These are phyloP conservation scores for Pythium pyrilobum DNA, from an alignment of 352 stramenopile species.

Conservation along the genomic window DNA sequence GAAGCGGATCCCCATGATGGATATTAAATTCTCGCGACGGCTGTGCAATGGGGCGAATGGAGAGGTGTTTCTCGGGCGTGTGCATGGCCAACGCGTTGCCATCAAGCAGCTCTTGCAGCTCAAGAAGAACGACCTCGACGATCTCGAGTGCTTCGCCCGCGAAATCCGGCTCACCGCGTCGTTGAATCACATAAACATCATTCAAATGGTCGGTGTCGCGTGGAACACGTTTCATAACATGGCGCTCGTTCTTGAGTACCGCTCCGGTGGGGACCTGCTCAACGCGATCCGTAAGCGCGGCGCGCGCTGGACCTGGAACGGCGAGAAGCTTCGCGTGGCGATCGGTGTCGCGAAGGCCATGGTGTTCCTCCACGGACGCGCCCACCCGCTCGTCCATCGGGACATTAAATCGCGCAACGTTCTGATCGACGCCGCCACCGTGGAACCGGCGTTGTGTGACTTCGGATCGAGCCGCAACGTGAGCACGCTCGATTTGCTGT, in stretches of 20 bases:
- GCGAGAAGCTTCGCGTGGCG: slow-evolving; percentile 43
- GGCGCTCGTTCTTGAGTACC: slow-evolving; percentile 39
- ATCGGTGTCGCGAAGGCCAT: slow-evolving; percentile 35
- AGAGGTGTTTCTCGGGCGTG: slow-evolving; percentile 37
- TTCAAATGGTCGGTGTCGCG: slow-evolving; percentile 45
- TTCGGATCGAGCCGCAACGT: slow-evolving; percentile 32
- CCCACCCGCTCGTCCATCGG: slow-evolving; percentile 38
- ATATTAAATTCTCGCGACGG: slow-evolving; percentile 35
- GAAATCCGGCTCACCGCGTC: slow-evolving; percentile 53
- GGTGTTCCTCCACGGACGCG: slow-evolving; percentile 41
- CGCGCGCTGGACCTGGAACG: slow-evolving; percentile 31
- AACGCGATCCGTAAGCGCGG: slow-evolving; percentile 20
- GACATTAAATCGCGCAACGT: slow-evolving; percentile 55
- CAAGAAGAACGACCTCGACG: slow-evolving; percentile 34
- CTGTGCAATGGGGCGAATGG: slow-evolving; percentile 30
- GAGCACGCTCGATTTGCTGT: slow-evolving; percentile 16
- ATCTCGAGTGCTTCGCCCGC: slow-evolving; percentile 46
- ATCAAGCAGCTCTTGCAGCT: slow-evolving; percentile 39
- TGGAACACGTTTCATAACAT: slow-evolving; percentile 62
- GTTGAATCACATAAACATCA: slow-evolving; percentile 51
- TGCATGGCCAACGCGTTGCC: slow-evolving; percentile 30
- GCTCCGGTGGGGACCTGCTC: slow-evolving; percentile 37
- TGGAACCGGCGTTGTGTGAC: slow-evolving; percentile 43
- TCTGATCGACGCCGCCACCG: slow-evolving; percentile 30
- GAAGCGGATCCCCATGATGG: slow-evolving; percentile 47